Conservation (phyloP, 306 rosid genomes). For the Rubus idaeus region DNA sequence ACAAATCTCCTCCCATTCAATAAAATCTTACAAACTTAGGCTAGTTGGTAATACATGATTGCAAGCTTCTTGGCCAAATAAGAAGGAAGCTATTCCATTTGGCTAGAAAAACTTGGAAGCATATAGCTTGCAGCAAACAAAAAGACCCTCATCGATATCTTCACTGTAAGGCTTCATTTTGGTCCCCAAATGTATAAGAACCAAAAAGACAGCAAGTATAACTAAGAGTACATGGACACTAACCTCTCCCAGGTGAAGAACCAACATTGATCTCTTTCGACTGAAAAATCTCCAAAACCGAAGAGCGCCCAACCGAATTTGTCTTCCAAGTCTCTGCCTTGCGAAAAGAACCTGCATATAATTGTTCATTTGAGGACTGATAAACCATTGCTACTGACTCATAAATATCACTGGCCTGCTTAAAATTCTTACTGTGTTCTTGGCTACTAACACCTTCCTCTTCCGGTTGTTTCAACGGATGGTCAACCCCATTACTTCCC, state of each 20-base stretch:
- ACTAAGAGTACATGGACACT: constrained; percentile 23
- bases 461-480: constrained; percentile 21
- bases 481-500: constrained; percentile 47
- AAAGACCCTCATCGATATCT: background rate
- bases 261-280: constrained; percentile 30
- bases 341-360: constrained; percentile 31
- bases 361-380: constrained; percentile 17
- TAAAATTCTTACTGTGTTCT: constrained; percentile 26
- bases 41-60: background rate
- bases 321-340: constrained; percentile 21
- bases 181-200: background rate
- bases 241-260: constrained; percentile 54
- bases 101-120: background rate
- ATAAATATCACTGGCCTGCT: constrained; percentile 28
- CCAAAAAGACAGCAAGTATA: constrained; percentile 6
- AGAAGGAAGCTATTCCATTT: background rate
- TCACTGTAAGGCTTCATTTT: background rate
- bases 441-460: constrained; percentile 32
- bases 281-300: constrained; percentile 28
- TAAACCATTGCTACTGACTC: constrained; percentile 10
- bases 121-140: background rate
- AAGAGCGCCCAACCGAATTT: constrained; percentile 14
- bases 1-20: background rate
- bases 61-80: background rate
- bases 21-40: background rate